Evolutionary conservation across 345 rosid genomes (phyloP), one percentile per base, ranked within the genome.

Genomic region (Erucastrum elatum): DNA sequence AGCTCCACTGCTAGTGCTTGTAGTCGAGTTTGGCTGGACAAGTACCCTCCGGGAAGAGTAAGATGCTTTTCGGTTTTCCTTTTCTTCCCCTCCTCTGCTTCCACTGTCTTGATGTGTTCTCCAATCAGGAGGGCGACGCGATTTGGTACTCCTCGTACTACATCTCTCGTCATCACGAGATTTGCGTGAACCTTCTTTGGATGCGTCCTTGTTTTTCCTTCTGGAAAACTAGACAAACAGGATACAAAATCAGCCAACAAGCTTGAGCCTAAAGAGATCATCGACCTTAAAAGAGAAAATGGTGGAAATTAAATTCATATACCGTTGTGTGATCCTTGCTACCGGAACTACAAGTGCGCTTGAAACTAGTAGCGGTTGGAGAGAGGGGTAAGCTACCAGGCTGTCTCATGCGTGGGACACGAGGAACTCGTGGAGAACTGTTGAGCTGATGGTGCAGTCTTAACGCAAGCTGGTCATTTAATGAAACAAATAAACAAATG

Each of bases 361-460:
- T 96, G 70, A 82, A 78, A 84, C 87, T 86, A 30, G 90, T 71
- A 74, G 90, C 88, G 8, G 92, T 79, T 63, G 97, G 86, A 81
- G 97, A 90, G 81, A 89, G 88, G 56, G 97, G 94, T 59, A 90
- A 87, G 85, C 90, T 89, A 62, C 94, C 92, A 15, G 93, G 81
- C 66, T 93, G 91, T 62, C 97, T 93, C 72, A 93, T 89, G 59
- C 97, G 94, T 8, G 99, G 99, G 53, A 96, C 98, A 70, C 97
- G 96, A 76, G 97, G 97, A 60, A 96, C 99, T 78, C 99, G 88
- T 60, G 96, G 98, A 82, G 98, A 93, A 80, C 99, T 93, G 68
- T 96, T 93, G 83, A 95, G 98, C 78, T 95, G 96, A 85, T 95
- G 97, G 85, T 95, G 99, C 84, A 95, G 77, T 87, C 92, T 94